A percentile compares a stretch with the other conserved stretches of the same genome.
phyloP scores from a whole-genome alignment of 495 filamentous ascomycete genomes.

The Neurospora sp. region DNA sequence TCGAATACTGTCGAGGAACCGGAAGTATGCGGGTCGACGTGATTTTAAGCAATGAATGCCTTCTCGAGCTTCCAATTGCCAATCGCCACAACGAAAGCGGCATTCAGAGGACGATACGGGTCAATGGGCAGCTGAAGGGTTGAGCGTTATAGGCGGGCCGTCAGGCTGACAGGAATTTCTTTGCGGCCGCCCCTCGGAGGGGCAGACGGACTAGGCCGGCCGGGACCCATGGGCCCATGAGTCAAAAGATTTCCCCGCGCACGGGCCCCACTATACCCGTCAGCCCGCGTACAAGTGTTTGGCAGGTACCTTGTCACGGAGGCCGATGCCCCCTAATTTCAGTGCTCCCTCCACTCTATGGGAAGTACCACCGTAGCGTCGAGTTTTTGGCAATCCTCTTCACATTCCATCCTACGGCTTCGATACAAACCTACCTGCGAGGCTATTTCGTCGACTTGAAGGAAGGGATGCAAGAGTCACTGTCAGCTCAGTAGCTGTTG shows the following conservation, averaged over 20 bases:
- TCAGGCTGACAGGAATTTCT: neutral
- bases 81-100: constrained; percentile 21
- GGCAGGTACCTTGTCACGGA: neutral
- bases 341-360: neutral
- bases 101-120: constrained; percentile 22
- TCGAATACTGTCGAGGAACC: constrained; percentile 13
- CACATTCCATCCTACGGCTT: neutral
- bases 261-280: neutral
- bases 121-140: constrained; percentile 8
- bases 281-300: neutral
- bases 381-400: neutral
- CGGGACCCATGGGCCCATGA: neutral
- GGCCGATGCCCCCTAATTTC: neutral
- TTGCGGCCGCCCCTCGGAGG: neutral
- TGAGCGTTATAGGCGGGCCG: neutral
- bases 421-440: neutral
- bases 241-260: neutral
- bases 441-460: neutral
- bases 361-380: neutral
- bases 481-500: neutral
- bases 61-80: constrained; percentile 14
- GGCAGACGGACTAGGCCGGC: neutral
- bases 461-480: neutral
- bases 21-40: constrained; percentile 10
- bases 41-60: constrained; percentile 14